A percentile compares a stretch with the other conserved stretches of the same genome.
These are phyloP conservation scores for Cryptosporidium canis DNA, from an alignment of 169 alveolate genomes.

Conservation along the genomic window DNA sequence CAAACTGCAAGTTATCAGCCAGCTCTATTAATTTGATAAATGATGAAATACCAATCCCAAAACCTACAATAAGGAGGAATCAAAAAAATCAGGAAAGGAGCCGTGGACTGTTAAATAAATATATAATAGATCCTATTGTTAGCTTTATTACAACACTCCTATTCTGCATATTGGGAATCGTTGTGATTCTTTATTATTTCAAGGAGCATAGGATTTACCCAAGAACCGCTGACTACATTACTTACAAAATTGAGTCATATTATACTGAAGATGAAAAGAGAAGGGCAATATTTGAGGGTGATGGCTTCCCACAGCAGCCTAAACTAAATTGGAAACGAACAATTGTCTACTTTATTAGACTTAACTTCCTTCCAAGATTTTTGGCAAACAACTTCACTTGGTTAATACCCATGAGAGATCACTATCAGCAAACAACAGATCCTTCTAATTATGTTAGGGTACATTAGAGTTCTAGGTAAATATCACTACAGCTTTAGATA, in stretches of 20 bases:
- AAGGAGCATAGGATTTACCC: slow-evolving; percentile 51
- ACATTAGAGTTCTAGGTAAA: slow-evolving; percentile 4
- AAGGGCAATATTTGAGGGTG: slow-evolving; percentile 70
- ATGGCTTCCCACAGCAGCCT: slow-evolving; percentile 66
- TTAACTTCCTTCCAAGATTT: slow-evolving; percentile 40
- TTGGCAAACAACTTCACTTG: slow-evolving; percentile 51
- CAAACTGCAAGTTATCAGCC: slow-evolving; percentile 24
- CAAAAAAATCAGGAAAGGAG: slow-evolving; percentile 16
- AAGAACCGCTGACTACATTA: slow-evolving; percentile 34
- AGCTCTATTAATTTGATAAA: slow-evolving; percentile 30
- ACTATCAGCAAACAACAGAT: slow-evolving; percentile 40
- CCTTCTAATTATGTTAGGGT: slow-evolving; percentile 36
- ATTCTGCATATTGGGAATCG: slow-evolving; percentile 38
- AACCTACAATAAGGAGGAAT: slow-evolving; percentile 54
- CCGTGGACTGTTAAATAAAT: slow-evolving; percentile 8
- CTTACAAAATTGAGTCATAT: slow-evolving; percentile 47
- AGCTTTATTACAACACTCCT: slow-evolving; percentile 4
- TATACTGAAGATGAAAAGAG: slow-evolving; percentile 70
- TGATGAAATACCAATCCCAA: slow-evolving; percentile 57
- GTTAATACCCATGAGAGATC: slow-evolving; percentile 62
- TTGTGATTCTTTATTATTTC: slow-evolving; percentile 54
- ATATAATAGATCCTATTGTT: slow-evolving; percentile 39
- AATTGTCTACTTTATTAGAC: slow-evolving; percentile 30
- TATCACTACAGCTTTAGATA: background rate
- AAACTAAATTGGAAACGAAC: slow-evolving; percentile 59